phyloP scores from a whole-genome alignment of 1,139 yeast species.

The Lodderomyces margitis region DNA sequence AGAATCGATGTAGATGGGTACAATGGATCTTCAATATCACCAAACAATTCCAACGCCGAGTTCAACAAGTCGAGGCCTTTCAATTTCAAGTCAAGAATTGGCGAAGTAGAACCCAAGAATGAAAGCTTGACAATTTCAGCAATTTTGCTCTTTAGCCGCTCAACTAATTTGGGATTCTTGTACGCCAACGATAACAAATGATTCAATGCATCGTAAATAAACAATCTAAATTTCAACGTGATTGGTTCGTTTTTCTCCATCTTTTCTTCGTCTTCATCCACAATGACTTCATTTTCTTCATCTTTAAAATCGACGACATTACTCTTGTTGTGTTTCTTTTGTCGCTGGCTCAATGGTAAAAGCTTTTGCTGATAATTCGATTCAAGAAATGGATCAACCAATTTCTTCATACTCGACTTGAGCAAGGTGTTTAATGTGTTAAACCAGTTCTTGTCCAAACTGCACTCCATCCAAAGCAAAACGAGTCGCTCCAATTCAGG shows the following conservation, averaged over 20 bases:
- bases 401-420: constrained; percentile 36
- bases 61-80: constrained; percentile 65
- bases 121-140: constrained; percentile 80
- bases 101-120: constrained; percentile 78
- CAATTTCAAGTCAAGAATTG: constrained; percentile 58
- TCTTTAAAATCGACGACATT: constrained; percentile 37
- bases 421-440: constrained; percentile 38
- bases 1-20: constrained; percentile 70
- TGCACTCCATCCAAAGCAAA: constrained; percentile 41
- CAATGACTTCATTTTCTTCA: constrained; percentile 48
- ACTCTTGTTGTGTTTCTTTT: constrained; percentile 34
- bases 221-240: constrained; percentile 65
- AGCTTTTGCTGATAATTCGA: constrained; percentile 41
- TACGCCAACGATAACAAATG: constrained; percentile 46
- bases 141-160: constrained; percentile 48
- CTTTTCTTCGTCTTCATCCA: constrained; percentile 25
- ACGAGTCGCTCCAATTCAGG: constrained; percentile 33
- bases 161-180: constrained; percentile 37
- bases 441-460: constrained; percentile 41
- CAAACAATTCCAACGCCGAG: constrained; percentile 41
- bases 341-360: constrained; percentile 44
- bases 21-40: constrained; percentile 69
- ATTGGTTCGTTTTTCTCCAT: constrained; percentile 58
- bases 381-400: constrained; percentile 41
- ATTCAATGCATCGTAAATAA: constrained; percentile 59